Conservation (phyloP, 768 basidiomycete genomes). For the Amanita inopinata region DNA sequence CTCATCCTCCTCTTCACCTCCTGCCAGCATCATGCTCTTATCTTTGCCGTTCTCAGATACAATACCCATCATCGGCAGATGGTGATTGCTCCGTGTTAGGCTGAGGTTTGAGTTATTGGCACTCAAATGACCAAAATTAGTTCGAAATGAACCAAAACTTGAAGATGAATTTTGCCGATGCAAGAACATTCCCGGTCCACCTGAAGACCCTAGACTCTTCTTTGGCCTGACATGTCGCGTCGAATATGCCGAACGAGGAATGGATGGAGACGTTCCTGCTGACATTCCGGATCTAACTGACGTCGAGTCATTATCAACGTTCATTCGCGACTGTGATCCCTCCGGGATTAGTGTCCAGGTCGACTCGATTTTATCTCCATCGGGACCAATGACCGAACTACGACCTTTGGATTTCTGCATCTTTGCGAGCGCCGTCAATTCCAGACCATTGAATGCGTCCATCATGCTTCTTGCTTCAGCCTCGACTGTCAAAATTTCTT, state of each 20-base stretch:
- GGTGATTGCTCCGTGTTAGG: conserved; percentile 38
- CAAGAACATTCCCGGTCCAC: conserved; percentile 21
- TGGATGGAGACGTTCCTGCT: conserved; percentile 36
- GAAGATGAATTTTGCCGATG: conserved; percentile 53
- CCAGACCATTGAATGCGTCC: conserved; percentile 75
- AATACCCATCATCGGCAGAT: conserved; percentile 41
- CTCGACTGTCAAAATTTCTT: conserved; percentile 60
- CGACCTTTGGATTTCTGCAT: conserved; percentile 18
- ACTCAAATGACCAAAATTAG: conserved; percentile 22
- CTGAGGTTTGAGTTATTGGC: conserved; percentile 36
- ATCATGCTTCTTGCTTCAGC: conserved; percentile 60
- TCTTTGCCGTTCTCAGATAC: conserved; percentile 38
- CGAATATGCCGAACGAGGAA: conserved; percentile 37
- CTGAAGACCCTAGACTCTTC: conserved; percentile 19
- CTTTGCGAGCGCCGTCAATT: conserved; percentile 56
- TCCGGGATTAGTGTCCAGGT: conserved; percentile 28
- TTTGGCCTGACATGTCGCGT: conserved; percentile 25
- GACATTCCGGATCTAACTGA: conserved; percentile 50
- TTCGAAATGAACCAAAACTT: conserved; percentile 40
- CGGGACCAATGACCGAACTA: conserved; percentile 7
- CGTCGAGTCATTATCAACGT: conserved; percentile 37
- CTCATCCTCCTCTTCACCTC: conserved; percentile 39
- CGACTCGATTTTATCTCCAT: conserved; percentile 18
- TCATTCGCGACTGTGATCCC: conserved; percentile 24
- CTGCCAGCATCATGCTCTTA: conserved; percentile 19